Evolutionary conservation across 495 filamentous ascomycete species (phyloP), one percentile per base, ranked within the genome.

Genomic region (Trichocladium antarcticum): DNA sequence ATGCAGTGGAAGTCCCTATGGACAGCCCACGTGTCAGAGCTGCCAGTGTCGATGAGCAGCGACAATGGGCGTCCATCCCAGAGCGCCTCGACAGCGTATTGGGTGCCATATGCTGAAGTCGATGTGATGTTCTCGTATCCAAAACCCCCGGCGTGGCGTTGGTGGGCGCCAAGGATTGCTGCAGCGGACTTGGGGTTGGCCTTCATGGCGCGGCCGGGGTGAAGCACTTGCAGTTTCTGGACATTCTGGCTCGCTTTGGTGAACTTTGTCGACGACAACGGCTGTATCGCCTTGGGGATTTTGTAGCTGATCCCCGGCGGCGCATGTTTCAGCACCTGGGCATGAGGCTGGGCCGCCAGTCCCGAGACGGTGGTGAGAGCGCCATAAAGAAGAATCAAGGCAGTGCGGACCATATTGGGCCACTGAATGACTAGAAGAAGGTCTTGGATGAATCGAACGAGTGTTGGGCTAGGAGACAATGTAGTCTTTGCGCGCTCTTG

Each of bases 1-100:
- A 60, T 16, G 43, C 66, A 69, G 19, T 40, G 27, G 43, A 66
- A 67, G 36, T 50, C 40, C 0, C 22, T 38, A 6, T 44, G 49
- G 11, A 62, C 59, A 2, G 58, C 63, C 66, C 79, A 84, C 7
- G 78, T 81, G 55, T 85, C 82, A 37, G 72, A 73, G 63, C 76
- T 80, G 15, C 81, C 80, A 3, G 79, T 84, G 58, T 84, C 82
- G 42, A 85, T 62, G 0, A 82, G 60, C 12, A 81, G 35, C 19
- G 44, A 37, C 45, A 65, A 44, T 0, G 50, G 52, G 8, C 47
- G 45, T 7, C 56, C 57, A 34, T 62, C 55, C 57, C 64, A 70
- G 28, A 37, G n/a, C 0, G 57, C 64, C 10, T 59, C 32, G n/a
- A 57, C 56, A 22, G 65, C 57, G 34, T 71, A 72, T 45, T 70